Conservation (phyloP, 2,329 filamentous ascomycete genomes). For the Phialophora expanda region DNA sequence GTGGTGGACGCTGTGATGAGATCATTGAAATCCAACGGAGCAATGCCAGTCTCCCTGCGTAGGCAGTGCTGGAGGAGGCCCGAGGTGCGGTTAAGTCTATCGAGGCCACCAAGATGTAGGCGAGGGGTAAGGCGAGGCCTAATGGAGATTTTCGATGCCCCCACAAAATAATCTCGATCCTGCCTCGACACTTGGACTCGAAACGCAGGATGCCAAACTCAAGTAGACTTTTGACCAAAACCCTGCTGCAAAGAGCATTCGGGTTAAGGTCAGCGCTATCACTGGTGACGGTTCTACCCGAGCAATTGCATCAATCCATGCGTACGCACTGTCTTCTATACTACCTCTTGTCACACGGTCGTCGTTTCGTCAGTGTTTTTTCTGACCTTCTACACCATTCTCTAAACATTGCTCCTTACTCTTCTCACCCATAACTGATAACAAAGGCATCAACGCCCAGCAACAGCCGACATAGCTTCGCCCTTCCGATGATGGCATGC, state of each 20-base stretch:
- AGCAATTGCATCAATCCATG: too few relatives aligned
- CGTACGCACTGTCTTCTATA: background rate
- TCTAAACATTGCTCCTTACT: background rate
- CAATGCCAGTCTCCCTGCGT: background rate
- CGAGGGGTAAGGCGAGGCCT: too few relatives aligned
- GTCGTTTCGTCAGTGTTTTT: background rate
- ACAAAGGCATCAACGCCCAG: background rate
- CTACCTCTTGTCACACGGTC: background rate
- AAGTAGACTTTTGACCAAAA: background rate
- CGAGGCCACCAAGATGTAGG: too few relatives aligned
- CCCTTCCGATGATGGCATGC: background rate
- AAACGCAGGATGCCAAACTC: background rate
- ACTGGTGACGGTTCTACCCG: background rate
- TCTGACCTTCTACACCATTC: background rate
- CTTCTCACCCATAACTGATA: background rate
- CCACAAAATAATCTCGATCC: background rate
- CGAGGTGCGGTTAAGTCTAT: too few relatives aligned
- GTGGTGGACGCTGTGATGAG: background rate
- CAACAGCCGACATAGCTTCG: background rate
- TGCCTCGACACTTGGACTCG: background rate
- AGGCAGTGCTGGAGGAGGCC: background rate
- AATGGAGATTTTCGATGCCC: too few relatives aligned
- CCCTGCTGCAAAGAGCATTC: background rate
- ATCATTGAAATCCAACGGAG: background rate
- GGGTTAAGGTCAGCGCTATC: background rate